phyloP scores from a whole-genome alignment of 805 yeast species.

The Ogataea kodamae region DNA sequence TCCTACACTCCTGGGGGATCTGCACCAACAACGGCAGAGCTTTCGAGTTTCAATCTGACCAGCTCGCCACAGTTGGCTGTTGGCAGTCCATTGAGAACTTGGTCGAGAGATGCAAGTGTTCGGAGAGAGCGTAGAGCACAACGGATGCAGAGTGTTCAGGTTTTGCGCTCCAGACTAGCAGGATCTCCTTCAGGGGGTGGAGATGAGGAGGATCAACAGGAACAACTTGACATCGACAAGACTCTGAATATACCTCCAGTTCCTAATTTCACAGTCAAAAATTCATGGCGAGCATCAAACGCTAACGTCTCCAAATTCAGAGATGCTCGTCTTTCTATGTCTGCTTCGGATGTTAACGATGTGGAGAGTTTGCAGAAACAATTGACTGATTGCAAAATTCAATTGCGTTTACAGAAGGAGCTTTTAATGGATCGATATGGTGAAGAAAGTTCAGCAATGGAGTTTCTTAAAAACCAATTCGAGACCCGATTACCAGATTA shows the following conservation, averaged over 20 bases:
- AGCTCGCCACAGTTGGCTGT: conserved; percentile 6
- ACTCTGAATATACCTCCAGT: conserved; percentile 18
- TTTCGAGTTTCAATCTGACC: conserved; percentile 3
- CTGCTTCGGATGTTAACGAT: conserved; percentile 20
- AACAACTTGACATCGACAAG: conserved; percentile 17
- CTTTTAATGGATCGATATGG: conserved; percentile 26
- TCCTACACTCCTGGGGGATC: conserved; percentile 6
- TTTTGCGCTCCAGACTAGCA: conserved; percentile 17
- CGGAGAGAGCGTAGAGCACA: conserved; percentile 19
- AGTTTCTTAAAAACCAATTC: conserved; percentile 16
- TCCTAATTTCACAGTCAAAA: conserved; percentile 14
- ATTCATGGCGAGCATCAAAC: conserved; percentile 10
- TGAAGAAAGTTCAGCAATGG: conserved; percentile 16
- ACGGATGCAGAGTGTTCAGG: conserved; percentile 16
- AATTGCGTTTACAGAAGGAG: conserved; percentile 31
- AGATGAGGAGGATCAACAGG: conserved; percentile 14
- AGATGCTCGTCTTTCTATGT: conserved; percentile 3
- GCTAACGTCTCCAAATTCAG: conserved; percentile 1
- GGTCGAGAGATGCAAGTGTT: conserved; percentile 17
- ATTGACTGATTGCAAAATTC: conserved; percentile 34
- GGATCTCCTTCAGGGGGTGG: conserved; percentile 20
- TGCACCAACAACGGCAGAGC: conserved; percentile 15
- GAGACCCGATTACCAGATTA: neutral
- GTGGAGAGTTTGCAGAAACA: conserved; percentile 29
- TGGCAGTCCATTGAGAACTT: conserved; percentile 11